phyloP scores from a whole-genome alignment of 768 basidiomycete species.

The Podaxis rugospora region DNA sequence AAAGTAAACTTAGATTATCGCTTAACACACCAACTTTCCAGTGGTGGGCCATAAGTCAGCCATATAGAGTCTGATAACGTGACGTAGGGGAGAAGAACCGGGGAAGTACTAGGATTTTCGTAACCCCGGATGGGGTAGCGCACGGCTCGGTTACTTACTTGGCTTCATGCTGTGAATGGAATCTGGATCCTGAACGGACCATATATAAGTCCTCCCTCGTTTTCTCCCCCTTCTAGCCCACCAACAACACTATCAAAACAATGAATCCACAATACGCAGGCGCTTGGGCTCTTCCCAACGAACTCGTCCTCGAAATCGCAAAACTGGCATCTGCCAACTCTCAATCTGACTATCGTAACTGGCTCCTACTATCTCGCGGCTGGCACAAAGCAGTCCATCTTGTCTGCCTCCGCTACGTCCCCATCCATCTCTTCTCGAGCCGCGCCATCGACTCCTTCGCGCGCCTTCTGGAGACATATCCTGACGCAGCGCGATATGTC shows the following conservation, averaged over 20 bases:
- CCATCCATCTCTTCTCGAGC: conserved; percentile 7
- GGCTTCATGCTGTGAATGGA: not conserved
- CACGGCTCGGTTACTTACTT: conserved; percentile 2
- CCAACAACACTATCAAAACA: not conserved
- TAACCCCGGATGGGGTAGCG: conserved; percentile 3
- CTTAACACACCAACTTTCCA: not conserved
- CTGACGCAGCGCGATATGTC: not conserved
- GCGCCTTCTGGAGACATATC: not conserved
- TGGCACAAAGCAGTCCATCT: conserved; percentile 3
- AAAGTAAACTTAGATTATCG: not conserved
- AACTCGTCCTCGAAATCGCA: conserved; percentile 10
- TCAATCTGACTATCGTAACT: conserved; percentile 3
- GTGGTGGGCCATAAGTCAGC: not conserved
- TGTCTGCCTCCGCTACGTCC: conserved; percentile 8
- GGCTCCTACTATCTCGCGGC: conserved; percentile 6
- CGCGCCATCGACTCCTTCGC: not conserved
- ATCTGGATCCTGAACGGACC: not conserved
- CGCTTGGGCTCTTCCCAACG: conserved; percentile 10
- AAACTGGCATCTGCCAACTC: conserved; percentile 2
- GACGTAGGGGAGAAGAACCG: not conserved
- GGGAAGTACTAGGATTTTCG: not conserved
- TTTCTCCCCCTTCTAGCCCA: no score
- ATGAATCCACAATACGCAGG: not conserved
- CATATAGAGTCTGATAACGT: not conserved
- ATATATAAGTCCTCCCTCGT: not conserved